Conservation (phyloP, 768 basidiomycete genomes). For the Hypholoma sublateritium region DNA sequence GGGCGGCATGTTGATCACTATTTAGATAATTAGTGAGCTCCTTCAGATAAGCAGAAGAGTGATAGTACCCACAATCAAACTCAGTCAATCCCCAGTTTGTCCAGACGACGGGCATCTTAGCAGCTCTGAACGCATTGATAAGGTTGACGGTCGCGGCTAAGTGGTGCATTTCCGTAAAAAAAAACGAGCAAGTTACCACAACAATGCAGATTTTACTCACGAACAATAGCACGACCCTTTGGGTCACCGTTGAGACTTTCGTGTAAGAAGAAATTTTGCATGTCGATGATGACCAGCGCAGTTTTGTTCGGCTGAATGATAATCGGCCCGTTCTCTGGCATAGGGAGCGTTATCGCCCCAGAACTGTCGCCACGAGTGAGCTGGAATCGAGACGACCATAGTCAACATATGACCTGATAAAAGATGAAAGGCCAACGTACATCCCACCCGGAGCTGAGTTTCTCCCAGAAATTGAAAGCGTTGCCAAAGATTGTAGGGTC, state of each 20-base stretch:
- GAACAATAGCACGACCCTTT: constrained; percentile 27
- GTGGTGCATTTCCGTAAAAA: neutral
- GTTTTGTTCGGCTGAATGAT: constrained; percentile 27
- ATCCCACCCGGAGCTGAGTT: constrained; percentile 26
- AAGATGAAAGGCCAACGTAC: constrained; percentile 10
- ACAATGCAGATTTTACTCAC: constrained; percentile 16
- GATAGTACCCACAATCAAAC: constrained; percentile 24
- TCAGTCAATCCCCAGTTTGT: constrained; percentile 33
- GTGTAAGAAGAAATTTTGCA: constrained; percentile 34
- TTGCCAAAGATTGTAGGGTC: constrained; percentile 26
- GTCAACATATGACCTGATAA: neutral
- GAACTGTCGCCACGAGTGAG: constrained; percentile 26
- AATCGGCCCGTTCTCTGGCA: constrained; percentile 24
- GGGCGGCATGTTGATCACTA: constrained; percentile 31
- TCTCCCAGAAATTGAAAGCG: constrained; percentile 29
- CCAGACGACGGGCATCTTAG: constrained; percentile 31
- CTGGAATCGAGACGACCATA: constrained; percentile 8
- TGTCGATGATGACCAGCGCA: constrained; percentile 35
- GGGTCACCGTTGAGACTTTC: constrained; percentile 29
- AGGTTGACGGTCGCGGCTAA: constrained; percentile 27
- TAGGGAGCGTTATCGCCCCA: constrained; percentile 24
- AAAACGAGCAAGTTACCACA: neutral
- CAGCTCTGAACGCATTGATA: constrained; percentile 29
- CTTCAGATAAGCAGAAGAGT: neutral
- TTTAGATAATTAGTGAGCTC: neutral